Conservation (phyloP, 192 early-diverging fungal species). For the Umbelopsis ramanniana region DNA sequence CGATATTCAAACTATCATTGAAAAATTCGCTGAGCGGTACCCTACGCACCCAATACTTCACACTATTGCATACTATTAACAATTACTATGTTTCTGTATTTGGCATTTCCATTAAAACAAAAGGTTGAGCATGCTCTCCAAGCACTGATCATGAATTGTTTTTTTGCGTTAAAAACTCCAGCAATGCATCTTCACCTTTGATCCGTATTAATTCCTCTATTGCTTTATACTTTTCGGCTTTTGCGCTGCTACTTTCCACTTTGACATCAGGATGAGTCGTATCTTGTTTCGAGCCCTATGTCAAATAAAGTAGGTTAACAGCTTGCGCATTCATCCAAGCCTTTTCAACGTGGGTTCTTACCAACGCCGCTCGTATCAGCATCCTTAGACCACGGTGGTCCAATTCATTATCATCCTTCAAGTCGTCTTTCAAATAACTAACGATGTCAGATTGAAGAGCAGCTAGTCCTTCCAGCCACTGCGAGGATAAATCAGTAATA, state of each 20-base stretch:
- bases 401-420: neutral
- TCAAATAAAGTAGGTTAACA: neutral
- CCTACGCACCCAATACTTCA: constrained; percentile 63
- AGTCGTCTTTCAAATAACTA: neutral
- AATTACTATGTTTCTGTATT: constrained; percentile 5
- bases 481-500: neutral
- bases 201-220: constrained; percentile 13
- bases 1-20: constrained; percentile 83
- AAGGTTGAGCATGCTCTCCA: neutral
- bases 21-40: constrained; percentile 66
- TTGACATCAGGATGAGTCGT: neutral
- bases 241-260: neutral
- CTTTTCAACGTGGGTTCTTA: neutral
- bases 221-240: constrained; percentile 5
- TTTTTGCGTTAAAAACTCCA: neutral
- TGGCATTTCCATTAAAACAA: neutral
- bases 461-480: constrained; percentile 13
- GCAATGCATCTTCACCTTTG: constrained; percentile 12
- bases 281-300: neutral
- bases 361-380: constrained; percentile 11
- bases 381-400: neutral
- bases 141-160: neutral
- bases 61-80: constrained; percentile 64
- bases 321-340: neutral
- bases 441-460: constrained; percentile 10